Conservation (phyloP, 371 early-diverging fungal species). For the Blakeslea trispora region DNA sequence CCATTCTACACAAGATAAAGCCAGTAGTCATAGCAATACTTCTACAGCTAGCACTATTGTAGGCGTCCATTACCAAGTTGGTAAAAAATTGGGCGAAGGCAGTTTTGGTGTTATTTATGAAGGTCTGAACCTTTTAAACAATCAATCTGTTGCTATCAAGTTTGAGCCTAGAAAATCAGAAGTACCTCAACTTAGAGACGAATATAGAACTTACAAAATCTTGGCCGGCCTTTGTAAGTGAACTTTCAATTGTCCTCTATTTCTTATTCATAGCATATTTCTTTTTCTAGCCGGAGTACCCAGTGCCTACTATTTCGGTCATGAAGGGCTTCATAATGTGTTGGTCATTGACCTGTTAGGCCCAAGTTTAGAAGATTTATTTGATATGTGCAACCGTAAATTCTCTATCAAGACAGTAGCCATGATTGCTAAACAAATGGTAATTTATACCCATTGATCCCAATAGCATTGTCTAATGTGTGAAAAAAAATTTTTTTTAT, state of each 20-base stretch:
- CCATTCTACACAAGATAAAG: constrained; percentile 18
- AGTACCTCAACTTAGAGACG: constrained; percentile 88
- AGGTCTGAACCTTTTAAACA: constrained; percentile 79
- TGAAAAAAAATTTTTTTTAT: no score
- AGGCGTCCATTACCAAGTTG: constrained; percentile 94
- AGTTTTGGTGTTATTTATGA: constrained; percentile 97
- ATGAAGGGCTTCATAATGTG: constrained; percentile 95
- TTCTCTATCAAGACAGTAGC: constrained; percentile 94
- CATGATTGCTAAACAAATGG: constrained; percentile 98
- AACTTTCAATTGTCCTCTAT: constrained; percentile 81
- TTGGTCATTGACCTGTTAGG: constrained; percentile 98
- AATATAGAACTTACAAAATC: constrained; percentile 85
- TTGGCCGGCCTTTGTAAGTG: constrained; percentile 66
- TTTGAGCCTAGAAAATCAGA: constrained; percentile 86
- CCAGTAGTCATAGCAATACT: constrained; percentile 20
- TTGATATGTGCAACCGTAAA: constrained; percentile 91
- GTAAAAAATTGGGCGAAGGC: constrained; percentile 96
- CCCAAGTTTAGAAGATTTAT: constrained; percentile 95
- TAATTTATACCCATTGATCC: no score
- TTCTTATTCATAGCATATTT: constrained; percentile 75
- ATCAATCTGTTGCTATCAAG: constrained; percentile 83
- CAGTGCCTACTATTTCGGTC: constrained; percentile 92
- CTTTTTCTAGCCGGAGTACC: constrained; percentile 89
- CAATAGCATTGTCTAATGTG: no score
- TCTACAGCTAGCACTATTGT: constrained; percentile 63